These are phyloP conservation scores for Phycomyces nitens DNA, from an alignment of 192 early-diverging fungal genomes.

Conservation along the genomic window DNA sequence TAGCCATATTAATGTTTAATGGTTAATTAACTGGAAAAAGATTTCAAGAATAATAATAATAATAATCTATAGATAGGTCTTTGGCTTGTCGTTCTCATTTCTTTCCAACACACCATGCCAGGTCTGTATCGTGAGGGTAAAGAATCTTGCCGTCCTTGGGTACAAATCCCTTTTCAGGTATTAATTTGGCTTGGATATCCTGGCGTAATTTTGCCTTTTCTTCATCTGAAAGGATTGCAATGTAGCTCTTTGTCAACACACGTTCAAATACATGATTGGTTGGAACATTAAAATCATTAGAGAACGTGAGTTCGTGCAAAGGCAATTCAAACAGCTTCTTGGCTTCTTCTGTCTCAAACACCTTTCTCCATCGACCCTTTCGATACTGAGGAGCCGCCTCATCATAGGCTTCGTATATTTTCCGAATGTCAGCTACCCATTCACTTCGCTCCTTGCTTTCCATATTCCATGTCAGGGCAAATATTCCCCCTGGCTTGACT, in stretches of 20 bases:
- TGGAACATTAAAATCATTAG: slow-evolving; percentile 3
- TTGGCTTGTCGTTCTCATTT: neutral
- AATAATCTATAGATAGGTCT: no score
- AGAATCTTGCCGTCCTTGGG: slow-evolving; percentile 8
- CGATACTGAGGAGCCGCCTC: slow-evolving; percentile 44
- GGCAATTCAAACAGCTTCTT: slow-evolving; percentile 27
- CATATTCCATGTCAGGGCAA: slow-evolving; percentile 48
- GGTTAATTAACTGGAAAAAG: no score
- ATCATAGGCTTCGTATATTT: slow-evolving; percentile 43
- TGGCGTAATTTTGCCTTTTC: slow-evolving; percentile 13
- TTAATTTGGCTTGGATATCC: slow-evolving; percentile 6
- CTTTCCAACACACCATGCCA: slow-evolving; percentile 17
- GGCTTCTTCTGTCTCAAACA: slow-evolving; percentile 27
- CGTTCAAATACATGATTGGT: slow-evolving; percentile 26
- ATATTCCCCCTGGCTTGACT: slow-evolving; percentile 35
- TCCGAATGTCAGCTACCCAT: slow-evolving; percentile 32
- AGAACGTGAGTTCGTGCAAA: slow-evolving; percentile 3
- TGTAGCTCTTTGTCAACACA: slow-evolving; percentile 35
- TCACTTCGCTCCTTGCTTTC: slow-evolving; percentile 26
- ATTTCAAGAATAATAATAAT: no score
- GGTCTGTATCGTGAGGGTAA: slow-evolving; percentile 24
- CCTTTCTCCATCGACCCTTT: slow-evolving; percentile 38
- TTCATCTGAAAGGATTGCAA: slow-evolving; percentile 21
- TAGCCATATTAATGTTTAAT: no score
- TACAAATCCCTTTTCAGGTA: slow-evolving; percentile 12